phyloP scores from a whole-genome alignment of 805 yeast species.

The Teunomyces stri region DNA sequence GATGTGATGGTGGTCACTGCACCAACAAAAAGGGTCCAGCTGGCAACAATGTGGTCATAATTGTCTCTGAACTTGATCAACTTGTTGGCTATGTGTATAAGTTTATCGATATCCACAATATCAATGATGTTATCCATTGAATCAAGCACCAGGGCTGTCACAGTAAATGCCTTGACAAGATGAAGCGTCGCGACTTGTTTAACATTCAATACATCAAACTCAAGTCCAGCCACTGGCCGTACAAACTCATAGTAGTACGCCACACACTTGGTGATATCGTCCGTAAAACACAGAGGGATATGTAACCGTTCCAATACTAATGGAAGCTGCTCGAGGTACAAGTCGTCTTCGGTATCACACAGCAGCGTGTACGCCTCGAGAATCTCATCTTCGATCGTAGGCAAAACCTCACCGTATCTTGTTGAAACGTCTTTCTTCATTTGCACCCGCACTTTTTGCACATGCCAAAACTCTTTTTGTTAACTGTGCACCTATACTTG shows the following conservation, averaged over 20 bases:
- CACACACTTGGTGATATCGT: slow-evolving; percentile 30
- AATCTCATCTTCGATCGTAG: slow-evolving; percentile 33
- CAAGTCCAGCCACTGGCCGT: slow-evolving; percentile 8
- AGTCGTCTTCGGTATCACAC: slow-evolving; percentile 27
- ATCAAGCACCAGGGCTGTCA: slow-evolving; percentile 15
- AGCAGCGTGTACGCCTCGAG: slow-evolving; percentile 28
- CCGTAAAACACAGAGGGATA: slow-evolving; percentile 31
- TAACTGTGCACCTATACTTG: too few relatives aligned
- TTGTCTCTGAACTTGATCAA: slow-evolving; percentile 34
- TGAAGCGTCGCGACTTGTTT: slow-evolving; percentile 26
- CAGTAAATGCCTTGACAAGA: slow-evolving; percentile 28
- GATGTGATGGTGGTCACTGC: slow-evolving; percentile 10
- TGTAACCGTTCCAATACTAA: slow-evolving; percentile 20
- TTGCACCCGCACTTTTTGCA: too few relatives aligned
- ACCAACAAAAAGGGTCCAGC: slow-evolving; percentile 35
- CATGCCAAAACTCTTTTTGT: background rate
- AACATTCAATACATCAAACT: slow-evolving; percentile 12
- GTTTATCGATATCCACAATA: slow-evolving; percentile 41
- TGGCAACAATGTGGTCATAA: slow-evolving; percentile 21
- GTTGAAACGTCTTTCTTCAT: too few relatives aligned
- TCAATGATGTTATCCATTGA: slow-evolving; percentile 28
- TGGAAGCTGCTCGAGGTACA: slow-evolving; percentile 25
- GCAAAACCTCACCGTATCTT: slow-evolving; percentile 14
- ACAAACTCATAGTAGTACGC: slow-evolving; percentile 32
- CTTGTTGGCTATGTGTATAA: slow-evolving; percentile 24